A percentile compares a stretch with the other conserved stretches of the same genome.
Evolutionary conservation across 148 eudicot genomes (phyloP).

Genomic region (Persicaria tinctoria): DNA sequence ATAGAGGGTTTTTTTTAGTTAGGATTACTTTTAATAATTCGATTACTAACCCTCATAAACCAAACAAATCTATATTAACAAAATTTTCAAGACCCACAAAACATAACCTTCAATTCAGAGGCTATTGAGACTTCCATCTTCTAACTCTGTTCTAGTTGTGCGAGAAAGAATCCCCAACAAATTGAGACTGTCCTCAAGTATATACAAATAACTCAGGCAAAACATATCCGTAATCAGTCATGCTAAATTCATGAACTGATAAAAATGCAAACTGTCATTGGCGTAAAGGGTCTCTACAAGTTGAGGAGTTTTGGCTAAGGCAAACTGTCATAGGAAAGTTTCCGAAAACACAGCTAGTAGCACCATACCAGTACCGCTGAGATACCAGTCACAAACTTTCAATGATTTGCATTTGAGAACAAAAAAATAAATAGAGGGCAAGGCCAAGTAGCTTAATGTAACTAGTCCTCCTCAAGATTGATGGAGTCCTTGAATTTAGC

Average conservation of each 20-base stretch:
- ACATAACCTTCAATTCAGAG: no score
- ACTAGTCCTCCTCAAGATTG: slow-evolving; percentile 89
- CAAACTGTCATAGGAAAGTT: no score
- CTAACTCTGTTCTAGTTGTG: no score
- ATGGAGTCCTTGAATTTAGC: slow-evolving; percentile 94
- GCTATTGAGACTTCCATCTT: no score
- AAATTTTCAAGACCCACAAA: no score
- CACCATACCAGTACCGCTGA: not conserved
- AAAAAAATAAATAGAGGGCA: not conserved
- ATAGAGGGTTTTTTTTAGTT: no score
- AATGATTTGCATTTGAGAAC: slow-evolving; percentile 1
- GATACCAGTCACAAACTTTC: not conserved
- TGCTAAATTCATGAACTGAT: not conserved
- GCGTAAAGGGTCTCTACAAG: not conserved
- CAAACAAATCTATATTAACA: no score
- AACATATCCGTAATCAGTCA: not conserved
- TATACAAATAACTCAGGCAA: no score
- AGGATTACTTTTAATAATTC: no score
- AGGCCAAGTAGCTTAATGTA: slow-evolving; percentile 1
- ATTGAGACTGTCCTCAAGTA: no score
- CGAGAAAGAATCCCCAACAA: no score
- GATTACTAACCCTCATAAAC: no score
- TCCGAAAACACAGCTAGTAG: not conserved
- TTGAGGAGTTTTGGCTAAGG: not conserved
- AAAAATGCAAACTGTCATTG: not conserved